Evolutionary conservation across 2,329 filamentous ascomycete genomes (phyloP), one percentile per base, ranked within the genome.

Genomic region (Fusarium equiseti): DNA sequence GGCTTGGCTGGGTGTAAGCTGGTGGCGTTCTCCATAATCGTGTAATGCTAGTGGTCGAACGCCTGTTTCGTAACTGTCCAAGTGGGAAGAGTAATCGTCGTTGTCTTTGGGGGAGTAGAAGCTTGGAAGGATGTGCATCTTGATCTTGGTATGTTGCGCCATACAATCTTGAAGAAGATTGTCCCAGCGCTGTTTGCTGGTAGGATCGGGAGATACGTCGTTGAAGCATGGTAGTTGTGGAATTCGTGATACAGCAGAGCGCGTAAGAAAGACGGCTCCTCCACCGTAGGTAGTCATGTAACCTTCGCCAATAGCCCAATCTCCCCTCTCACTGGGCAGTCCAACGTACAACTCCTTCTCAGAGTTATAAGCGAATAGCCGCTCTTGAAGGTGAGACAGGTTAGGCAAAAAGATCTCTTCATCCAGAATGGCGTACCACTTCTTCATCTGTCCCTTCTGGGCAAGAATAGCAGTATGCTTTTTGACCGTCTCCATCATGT

Each of bases 391-490:
- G 44, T 79, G 76, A 1, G 76, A 73, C 32, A 85, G 71, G 40
- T 80, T 81, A 1, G 84, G 83, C 49, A 86, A 79, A 71, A 86
- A 86, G 51, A 84, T 76, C 57, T 82, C 80, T 66, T 85, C 83
- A 32, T 86, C 84, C 2, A 86, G 68, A 2, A 86, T 75, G 2
- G 79, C 83, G 40, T 81, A 80, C 77, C 82, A 85, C 45, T 73
- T 77, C 77, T 83, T 84, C 46, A 73, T 67, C 22, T 78, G 74
- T 6, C 79, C 80, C 16, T 78, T 79, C 8, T 78, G 77, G 3
- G 77, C 76, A 7, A 84, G 68, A 7, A 76, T 78, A 4, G 76
- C 78, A 8, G 73, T 75, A 45, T 80, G 78, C 7, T 74, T 73
- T 44, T 78, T 76, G 42, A 83, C 71, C 22, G 78, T 73, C 13